Evolutionary conservation across 148 eudicot species (phyloP), one percentile per base, ranked within the genome.

Genomic region (Camellia granthamiana): DNA sequence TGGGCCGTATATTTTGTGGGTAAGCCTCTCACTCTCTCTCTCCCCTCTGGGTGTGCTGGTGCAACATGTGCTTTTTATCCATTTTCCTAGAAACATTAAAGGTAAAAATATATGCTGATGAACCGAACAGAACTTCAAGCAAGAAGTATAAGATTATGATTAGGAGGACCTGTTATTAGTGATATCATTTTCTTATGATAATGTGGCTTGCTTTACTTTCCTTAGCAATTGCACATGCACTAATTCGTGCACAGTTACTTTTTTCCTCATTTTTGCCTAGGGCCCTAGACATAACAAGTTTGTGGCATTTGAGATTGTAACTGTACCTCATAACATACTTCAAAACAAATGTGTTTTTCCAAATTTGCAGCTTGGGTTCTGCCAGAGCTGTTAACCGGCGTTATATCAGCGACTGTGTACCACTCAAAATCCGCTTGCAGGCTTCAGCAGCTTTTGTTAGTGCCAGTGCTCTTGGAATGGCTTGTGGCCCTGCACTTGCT

Each of bases 401-500:
- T 16, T 92, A 92, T 77, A 92, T 92, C 71, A 90, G 97, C 77
- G 97, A 92, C 67, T 92, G 97, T 76, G 97, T 92, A n/a, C 97
- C 97, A 30, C 84, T 90, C 42, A 92, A 86, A 68, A 87, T 90
- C 64, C 89, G 94, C 42, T 84, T 90, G 94, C 97, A 92, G 84
- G 94, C 97, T 79, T 92, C 97, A 74, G 97, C 97, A 51, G 97
- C 88, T 73, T 92, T 92, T 79, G 97, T 92, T 65, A 92, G 97
- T 83, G 97, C 97, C 55, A 92, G 97, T 86, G 97, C 94, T 80
- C 90, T 91, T 65, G 97, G 97, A 81, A 92, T 92, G 97, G 97
- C 97, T 66, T 92, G 97, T 88, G 97, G 97, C 18, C 97, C 97
- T 61, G 97, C 97, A 63, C 85, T 92, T 81, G 97, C 90, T 82